Evolutionary conservation across 805 yeast species (phyloP).

Genomic region (Saccharomycopsis sp.): DNA sequence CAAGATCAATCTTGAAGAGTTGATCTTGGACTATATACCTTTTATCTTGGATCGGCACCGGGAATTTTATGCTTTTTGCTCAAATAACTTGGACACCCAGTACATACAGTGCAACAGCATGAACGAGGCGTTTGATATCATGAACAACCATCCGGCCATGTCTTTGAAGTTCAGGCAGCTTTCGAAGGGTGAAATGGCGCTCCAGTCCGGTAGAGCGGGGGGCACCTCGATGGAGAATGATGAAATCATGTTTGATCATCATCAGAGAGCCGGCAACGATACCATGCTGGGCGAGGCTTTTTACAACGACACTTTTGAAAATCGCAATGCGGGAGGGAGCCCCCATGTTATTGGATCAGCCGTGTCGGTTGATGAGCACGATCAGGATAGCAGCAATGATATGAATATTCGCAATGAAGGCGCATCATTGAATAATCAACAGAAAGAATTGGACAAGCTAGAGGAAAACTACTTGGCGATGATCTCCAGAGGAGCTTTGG

Average conservation of each 20-base stretch:
- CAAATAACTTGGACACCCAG: conserved; percentile 26
- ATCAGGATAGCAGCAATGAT: neutral
- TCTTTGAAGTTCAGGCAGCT: conserved; percentile 13
- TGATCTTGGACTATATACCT: conserved; percentile 39
- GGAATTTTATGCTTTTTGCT: conserved; percentile 26
- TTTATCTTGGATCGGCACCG: conserved; percentile 32
- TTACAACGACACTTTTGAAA: conserved; percentile 4
- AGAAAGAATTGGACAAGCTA: conserved; percentile 10
- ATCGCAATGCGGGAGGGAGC: no score
- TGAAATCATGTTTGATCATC: no score
- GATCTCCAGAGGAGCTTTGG: conserved; percentile 30
- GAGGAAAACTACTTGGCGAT: conserved; percentile 31
- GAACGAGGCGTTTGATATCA: conserved; percentile 29
- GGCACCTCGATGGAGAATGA: no score
- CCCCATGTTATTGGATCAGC: no score
- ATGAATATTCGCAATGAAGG: conserved; percentile 1
- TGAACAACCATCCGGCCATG: conserved; percentile 31
- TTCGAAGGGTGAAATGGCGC: neutral
- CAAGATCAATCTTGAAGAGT: conserved; percentile 28
- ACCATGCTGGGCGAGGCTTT: no score
- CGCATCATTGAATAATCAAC: neutral
- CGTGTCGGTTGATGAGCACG: neutral
- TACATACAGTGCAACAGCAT: conserved; percentile 27
- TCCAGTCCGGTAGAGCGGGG: conserved; percentile 1
- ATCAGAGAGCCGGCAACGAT: neutral